These are phyloP conservation scores for Aspergillus baeticus DNA, from an alignment of 495 filamentous ascomycete species.

Conservation along the genomic window DNA sequence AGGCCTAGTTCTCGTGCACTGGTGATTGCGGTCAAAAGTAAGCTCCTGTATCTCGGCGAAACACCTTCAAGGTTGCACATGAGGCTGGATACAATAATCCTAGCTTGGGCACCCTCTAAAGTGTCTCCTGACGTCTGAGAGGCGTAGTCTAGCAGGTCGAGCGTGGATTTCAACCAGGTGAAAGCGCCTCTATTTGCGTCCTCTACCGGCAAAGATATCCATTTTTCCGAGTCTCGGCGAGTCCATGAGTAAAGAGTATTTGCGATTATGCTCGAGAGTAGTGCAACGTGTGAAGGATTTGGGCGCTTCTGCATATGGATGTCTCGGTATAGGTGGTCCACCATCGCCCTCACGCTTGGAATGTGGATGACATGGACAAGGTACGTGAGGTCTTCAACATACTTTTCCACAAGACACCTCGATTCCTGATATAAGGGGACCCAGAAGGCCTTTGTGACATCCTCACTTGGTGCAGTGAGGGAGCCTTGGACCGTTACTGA, in stretches of 20 bases:
- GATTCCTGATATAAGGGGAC: slow-evolving; percentile 28
- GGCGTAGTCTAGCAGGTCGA: neutral
- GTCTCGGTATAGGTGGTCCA: neutral
- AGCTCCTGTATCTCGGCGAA: neutral
- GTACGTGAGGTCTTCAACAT: slow-evolving; percentile 35
- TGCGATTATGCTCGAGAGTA: neutral
- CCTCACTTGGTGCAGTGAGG: neutral
- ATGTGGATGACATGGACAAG: slow-evolving; percentile 42
- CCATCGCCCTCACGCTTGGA: slow-evolving; percentile 28
- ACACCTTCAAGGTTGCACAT: neutral
- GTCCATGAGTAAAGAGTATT: neutral
- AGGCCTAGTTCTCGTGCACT: neutral
- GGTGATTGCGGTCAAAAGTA: neutral
- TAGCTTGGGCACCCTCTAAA: neutral
- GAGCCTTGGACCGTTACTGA: neutral
- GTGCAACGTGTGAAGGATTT: neutral
- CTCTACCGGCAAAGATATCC: neutral
- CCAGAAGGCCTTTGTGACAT: neutral
- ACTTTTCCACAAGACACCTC: slow-evolving; percentile 40
- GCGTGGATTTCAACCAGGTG: neutral
- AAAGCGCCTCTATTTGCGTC: neutral
- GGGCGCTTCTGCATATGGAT: neutral
- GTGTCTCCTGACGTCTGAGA: neutral
- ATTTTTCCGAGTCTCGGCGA: neutral
- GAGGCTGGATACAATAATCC: neutral